A percentile compares a stretch with the other conserved stretches of the same genome.
Evolutionary conservation across 2,329 filamentous ascomycete genomes (phyloP).

Genomic region (Pseudodiploospora longispora): DNA sequence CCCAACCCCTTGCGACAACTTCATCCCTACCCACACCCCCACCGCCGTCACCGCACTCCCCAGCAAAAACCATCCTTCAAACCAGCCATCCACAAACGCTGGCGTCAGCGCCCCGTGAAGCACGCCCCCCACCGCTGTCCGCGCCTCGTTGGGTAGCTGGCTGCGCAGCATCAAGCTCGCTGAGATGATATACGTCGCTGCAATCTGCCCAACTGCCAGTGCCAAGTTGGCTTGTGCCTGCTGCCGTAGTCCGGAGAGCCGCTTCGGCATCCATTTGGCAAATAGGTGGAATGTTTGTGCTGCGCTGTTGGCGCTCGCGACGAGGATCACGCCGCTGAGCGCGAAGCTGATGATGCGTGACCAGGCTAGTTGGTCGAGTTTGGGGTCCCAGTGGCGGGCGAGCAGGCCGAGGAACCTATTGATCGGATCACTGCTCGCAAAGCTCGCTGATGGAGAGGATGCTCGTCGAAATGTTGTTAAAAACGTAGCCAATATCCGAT

Average conservation of each 20-base stretch:
- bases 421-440: slow-evolving; percentile 70
- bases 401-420: slow-evolving; percentile 74
- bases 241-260: slow-evolving; percentile 45
- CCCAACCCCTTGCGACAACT: slow-evolving; percentile 33
- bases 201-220: slow-evolving; percentile 70
- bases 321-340: slow-evolving; percentile 73
- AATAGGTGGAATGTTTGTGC: slow-evolving; percentile 82
- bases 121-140: slow-evolving; percentile 68
- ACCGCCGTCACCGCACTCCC: slow-evolving; percentile 57
- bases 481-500: slow-evolving; percentile 67
- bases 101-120: slow-evolving; percentile 71
- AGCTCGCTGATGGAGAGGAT: slow-evolving; percentile 33
- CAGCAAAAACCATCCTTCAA: slow-evolving; percentile 76
- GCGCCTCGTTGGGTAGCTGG: slow-evolving; percentile 70
- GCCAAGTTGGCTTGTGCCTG: slow-evolving; percentile 72
- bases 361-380: slow-evolving; percentile 75
- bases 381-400: slow-evolving; percentile 75
- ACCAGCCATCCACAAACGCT: slow-evolving; percentile 62
- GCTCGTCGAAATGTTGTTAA: slow-evolving; percentile 58
- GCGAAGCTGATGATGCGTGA: slow-evolving; percentile 78
- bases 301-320: slow-evolving; percentile 72
- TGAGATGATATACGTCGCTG: slow-evolving; percentile 78
- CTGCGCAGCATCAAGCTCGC: slow-evolving; percentile 68
- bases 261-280: slow-evolving; percentile 58
- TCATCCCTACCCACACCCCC: slow-evolving; percentile 67